Base-by-base conservation (phyloP, 305 asterid species). In the Fraxinus paxiana region DNA sequence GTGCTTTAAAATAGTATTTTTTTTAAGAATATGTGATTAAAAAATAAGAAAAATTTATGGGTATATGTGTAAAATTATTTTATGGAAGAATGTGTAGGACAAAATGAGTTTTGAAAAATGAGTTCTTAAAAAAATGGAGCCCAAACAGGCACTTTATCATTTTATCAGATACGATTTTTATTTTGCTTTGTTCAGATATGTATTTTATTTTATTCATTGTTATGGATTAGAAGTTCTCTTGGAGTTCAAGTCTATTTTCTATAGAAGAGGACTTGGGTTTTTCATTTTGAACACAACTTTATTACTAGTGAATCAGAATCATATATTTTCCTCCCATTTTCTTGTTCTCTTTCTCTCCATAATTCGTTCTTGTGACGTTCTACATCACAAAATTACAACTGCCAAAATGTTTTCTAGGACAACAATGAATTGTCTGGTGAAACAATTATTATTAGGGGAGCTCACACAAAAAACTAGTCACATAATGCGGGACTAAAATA, bases 361-460 rank as follows among this genome's bases (percentile, higher is more conserved):
- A 18, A 4, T 54, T 54, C 3, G 7, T 9, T 31, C 35, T 73
- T 15, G 33, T 46, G 22, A 72, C 37, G 0, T 46, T 46, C 56
- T 46, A 46, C 56, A 46, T 12, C 56, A 46, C 18, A 46, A 77
- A 70, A 12, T 56, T 56, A 18, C 26, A 17, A 56, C 69, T 18
- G 28, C 26, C n/a, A 65, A 24, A 65, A 65, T 65, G 34, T 65
- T 65, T 26, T 65, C 73, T 10, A 12, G 7, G 37, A 22, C 33
- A 20, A 22, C 31, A 24, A 61, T 65, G 35, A 80, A 51, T 54
- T 48, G 18, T 35, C 31, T 75, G 35, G 28, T 22, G 65, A 74
- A 38, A 79, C 75, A 75, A 51, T 17, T 65, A 54, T 81, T 81
- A 73, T 30, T 51, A 65, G 24, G 12, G 48, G 0, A 61, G n/a